Conservation (phyloP, 805 yeast species). For the Osmozyma mogii region DNA sequence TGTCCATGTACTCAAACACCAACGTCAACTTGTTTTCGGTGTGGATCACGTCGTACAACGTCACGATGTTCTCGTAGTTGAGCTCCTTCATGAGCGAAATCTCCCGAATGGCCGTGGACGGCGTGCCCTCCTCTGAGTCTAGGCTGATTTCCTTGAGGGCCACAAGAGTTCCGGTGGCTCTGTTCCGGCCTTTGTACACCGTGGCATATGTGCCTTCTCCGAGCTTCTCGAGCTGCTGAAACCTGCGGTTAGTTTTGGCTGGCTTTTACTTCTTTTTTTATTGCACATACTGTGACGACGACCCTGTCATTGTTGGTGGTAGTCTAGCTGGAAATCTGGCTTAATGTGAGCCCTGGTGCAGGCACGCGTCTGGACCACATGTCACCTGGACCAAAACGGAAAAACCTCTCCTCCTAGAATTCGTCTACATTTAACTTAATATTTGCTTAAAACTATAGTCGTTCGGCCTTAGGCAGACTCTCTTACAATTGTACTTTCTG, state of each 20-base stretch:
- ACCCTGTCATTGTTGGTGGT: slow-evolving; percentile 36
- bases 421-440: too few species aligned
- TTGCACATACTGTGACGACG: slow-evolving; percentile 36
- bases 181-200: slow-evolving; percentile 90
- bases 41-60: slow-evolving; percentile 91
- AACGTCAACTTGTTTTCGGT: slow-evolving; percentile 91
- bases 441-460: too few species aligned
- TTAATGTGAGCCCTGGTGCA: too few species aligned
- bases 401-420: too few species aligned
- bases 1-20: slow-evolving; percentile 90
- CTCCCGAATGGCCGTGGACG: slow-evolving; percentile 95
- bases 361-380: too few species aligned
- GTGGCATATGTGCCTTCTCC: slow-evolving; percentile 98
- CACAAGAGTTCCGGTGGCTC: slow-evolving; percentile 79
- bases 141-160: slow-evolving; percentile 92
- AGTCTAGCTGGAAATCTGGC: too few species aligned
- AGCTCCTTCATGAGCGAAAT: slow-evolving; percentile 92
- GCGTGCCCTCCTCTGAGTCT: slow-evolving; percentile 97
- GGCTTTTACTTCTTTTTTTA: not conserved
- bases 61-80: slow-evolving; percentile 86
- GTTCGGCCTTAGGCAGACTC: too few species aligned
- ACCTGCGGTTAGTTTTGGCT: slow-evolving; percentile 15
- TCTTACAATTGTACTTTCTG: too few species aligned
- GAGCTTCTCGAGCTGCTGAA: slow-evolving; percentile 64
- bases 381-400: too few species aligned